Conservation (phyloP, 225 moss, liverwort and hornwort genomes). For the Marchantia paleacea region DNA sequence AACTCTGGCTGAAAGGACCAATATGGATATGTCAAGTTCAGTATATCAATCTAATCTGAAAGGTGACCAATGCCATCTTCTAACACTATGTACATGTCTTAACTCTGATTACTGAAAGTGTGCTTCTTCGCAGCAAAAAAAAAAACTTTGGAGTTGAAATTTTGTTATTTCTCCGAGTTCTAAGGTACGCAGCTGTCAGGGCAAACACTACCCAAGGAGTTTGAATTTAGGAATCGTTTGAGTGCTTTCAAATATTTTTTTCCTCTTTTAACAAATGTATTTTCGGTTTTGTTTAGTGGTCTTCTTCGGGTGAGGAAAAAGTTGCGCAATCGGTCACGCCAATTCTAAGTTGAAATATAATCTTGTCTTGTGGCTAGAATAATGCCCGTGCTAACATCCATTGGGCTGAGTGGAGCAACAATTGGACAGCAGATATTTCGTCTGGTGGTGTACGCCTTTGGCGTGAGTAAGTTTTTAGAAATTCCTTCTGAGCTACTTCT, state of each 20-base stretch:
- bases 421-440: constrained; percentile 49
- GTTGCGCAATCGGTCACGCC: background rate
- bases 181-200: constrained; percentile 44
- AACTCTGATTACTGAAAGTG: background rate
- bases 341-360: no score
- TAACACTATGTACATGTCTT: background rate
- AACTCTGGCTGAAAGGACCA: no score
- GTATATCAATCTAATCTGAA: background rate
- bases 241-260: background rate
- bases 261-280: background rate
- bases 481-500: background rate
- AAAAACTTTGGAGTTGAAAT: constrained; percentile 78
- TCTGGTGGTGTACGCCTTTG: constrained; percentile 47
- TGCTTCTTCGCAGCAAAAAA: constrained; percentile 48
- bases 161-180: constrained; percentile 76
- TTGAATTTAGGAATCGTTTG: background rate
- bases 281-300: background rate
- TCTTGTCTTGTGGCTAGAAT: constrained; percentile 33
- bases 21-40: background rate
- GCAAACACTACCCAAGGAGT: background rate
- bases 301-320: background rate
- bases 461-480: constrained; percentile 40
- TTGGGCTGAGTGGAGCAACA: constrained; percentile 48
- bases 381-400: constrained; percentile 43
- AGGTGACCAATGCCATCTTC: background rate